Evolutionary conservation across 805 yeast genomes (phyloP).

Genomic region (Priceomyces castillae): DNA sequence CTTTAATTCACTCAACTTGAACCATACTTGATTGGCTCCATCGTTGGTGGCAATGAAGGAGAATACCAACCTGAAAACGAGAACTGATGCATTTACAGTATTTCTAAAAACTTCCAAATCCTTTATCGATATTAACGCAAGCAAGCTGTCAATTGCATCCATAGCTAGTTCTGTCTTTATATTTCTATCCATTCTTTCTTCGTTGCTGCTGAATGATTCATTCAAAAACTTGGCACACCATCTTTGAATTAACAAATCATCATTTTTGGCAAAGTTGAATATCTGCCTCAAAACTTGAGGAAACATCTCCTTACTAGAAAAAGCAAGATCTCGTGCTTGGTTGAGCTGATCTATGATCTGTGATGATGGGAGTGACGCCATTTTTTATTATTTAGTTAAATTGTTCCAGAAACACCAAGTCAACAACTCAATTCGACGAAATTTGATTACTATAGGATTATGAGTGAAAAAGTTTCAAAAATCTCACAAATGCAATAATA

Average conservation of each 20-base stretch:
- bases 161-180: slow-evolving; percentile 40
- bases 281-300: slow-evolving; percentile 45
- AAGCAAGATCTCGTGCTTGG: slow-evolving; percentile 38
- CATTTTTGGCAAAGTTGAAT: slow-evolving; percentile 34
- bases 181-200: slow-evolving; percentile 20
- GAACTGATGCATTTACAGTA: slow-evolving; percentile 34
- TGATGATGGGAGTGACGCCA: slow-evolving; percentile 13
- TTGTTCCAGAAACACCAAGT: background rate
- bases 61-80: slow-evolving; percentile 46
- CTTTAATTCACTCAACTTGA: slow-evolving; percentile 53
- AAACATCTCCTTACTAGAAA: slow-evolving; percentile 27
- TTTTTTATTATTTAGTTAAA: background rate
- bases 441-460: background rate
- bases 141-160: slow-evolving; percentile 35
- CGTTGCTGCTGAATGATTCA: slow-evolving; percentile 34
- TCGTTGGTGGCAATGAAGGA: slow-evolving; percentile 46
- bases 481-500: background rate
- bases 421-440: background rate
- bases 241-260: slow-evolving; percentile 30
- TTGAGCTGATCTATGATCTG: slow-evolving; percentile 30
- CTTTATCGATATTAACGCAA: slow-evolving; percentile 23
- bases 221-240: slow-evolving; percentile 43
- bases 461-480: background rate
- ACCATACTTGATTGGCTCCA: slow-evolving; percentile 52
- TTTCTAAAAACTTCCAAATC: slow-evolving; percentile 31